Evolutionary conservation across 225 moss, liverwort and hornwort genomes (phyloP).

Genomic region (Sphagnum tenellum): DNA sequence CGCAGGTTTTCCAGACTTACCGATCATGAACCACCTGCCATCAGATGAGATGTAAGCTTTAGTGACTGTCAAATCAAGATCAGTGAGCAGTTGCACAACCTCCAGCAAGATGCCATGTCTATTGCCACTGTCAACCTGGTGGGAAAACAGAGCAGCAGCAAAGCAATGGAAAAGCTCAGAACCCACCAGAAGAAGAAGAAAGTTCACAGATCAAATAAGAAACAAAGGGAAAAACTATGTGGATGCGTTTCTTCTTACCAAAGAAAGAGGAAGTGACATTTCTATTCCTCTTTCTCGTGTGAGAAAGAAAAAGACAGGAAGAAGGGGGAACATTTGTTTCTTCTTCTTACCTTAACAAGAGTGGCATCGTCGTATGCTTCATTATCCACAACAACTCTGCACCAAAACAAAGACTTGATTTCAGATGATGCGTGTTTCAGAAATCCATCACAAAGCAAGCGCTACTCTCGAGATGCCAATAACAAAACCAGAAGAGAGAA

Average conservation of each 20-base stretch:
- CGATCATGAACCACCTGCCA: slow-evolving; percentile 43
- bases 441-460: too few species aligned
- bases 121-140: slow-evolving; percentile 23
- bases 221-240: too few species aligned
- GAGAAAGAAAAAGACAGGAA: too few species aligned
- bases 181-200: background rate
- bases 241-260: too few species aligned
- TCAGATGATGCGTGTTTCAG: too few species aligned
- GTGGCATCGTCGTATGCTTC: slow-evolving; percentile 5
- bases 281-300: too few species aligned
- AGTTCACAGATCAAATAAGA: background rate
- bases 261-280: too few species aligned
- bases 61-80: slow-evolving; percentile 33
- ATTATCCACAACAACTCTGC: slow-evolving; percentile 9
- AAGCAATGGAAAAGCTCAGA: too few species aligned
- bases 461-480: too few species aligned
- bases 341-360: slow-evolving; percentile 3
- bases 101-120: slow-evolving; percentile 37
- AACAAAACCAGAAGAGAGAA: too few species aligned
- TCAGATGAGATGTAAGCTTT: slow-evolving; percentile 44
- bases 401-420: too few species aligned
- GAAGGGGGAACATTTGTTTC: background rate
- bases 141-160: background rate
- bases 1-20: slow-evolving; percentile 7
- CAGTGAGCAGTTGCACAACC: slow-evolving; percentile 44